Evolutionary conservation across 177 flowering plant genomes (phyloP), one percentile per base, ranked within the genome.

Genomic region (Tripterygium wilfordii): DNA sequence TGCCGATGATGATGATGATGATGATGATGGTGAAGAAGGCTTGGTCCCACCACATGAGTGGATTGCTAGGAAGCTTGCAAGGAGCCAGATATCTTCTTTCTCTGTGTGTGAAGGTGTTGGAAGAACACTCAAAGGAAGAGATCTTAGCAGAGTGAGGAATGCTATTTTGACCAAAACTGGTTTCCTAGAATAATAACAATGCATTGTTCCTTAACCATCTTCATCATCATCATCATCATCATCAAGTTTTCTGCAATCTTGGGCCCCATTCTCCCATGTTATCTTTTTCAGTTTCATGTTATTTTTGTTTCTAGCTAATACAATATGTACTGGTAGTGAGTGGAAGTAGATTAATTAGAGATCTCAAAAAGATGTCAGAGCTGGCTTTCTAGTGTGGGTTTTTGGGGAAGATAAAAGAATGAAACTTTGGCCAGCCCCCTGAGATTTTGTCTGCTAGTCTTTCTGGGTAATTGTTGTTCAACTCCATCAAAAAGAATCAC

Each of bases 121-220:
- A 6, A 64, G 85, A 62, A 79, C 82, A 31, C 71, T 79, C 39
- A 79, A 79, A 61, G 85, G 85, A 7, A 76, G 85, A 66, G 85
- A 79, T 49, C 82, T 79, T 20, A 71, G 80, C 58, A 67, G 62
- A 54, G 64, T 79, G 37, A 79, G 85, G 44, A 71, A 76, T 65
- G 76, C 80, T 15, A 56, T 79, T 58, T 50, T 79, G 38, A 65
- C 74, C 4, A 76, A 74, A 57, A 79, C 85, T 26, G 85, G 85
- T 38, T 79, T 76, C 56, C 44, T 76, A 13, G 85, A 79, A 60
- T 66, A 51, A 56, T 38, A 30, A 30, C 17, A 16, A 12, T 26
- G 10, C 12, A 9, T 13, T 21, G 25, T 20, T 18, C 39, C 36
- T 18, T 53, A 40, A 15, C 39, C 27, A 23, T 5, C 30, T 13